These are phyloP conservation scores for Botrytis fragariae DNA, from an alignment of 2,329 filamentous ascomycete genomes.

Conservation along the genomic window DNA sequence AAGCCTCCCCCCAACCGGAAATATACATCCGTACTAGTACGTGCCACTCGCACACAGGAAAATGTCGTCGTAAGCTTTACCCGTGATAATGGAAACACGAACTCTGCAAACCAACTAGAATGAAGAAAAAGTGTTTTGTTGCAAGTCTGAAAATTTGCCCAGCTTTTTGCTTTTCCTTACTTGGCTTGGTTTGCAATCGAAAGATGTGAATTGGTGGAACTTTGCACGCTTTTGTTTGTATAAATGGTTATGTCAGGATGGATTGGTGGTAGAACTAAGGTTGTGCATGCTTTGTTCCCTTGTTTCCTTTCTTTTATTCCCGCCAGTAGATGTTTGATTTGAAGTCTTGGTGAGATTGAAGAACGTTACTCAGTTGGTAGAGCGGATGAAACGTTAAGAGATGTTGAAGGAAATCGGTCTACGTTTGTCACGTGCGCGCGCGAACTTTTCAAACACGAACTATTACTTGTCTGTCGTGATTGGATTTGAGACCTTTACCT, in stretches of 20 bases:
- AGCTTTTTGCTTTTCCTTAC: constrained; percentile 17
- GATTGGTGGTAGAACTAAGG: neutral
- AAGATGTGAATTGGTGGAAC: constrained; percentile 3
- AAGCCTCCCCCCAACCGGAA: neutral
- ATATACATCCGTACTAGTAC: neutral
- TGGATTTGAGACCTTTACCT: neutral
- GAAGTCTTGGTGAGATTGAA: neutral
- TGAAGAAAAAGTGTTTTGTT: constrained; percentile 12
- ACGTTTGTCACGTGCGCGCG: neutral
- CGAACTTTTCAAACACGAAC: neutral
- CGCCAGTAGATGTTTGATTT: neutral
- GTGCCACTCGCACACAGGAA: constrained; percentile 1
- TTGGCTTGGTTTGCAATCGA: neutral
- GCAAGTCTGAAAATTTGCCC: constrained; percentile 18
- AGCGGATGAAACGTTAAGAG: neutral
- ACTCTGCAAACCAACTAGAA: neutral
- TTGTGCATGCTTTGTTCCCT: neutral
- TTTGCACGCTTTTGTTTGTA: neutral
- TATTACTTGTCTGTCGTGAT: neutral
- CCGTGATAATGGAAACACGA: constrained; percentile 9
- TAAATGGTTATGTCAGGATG: neutral
- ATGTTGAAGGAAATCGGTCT: fast-evolving
- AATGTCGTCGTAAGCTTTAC: constrained; percentile 19
- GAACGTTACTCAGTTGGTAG: neutral
- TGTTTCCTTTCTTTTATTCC: neutral